Conservation (phyloP, 257 asterid species). For the Primulina huaijiensis region DNA sequence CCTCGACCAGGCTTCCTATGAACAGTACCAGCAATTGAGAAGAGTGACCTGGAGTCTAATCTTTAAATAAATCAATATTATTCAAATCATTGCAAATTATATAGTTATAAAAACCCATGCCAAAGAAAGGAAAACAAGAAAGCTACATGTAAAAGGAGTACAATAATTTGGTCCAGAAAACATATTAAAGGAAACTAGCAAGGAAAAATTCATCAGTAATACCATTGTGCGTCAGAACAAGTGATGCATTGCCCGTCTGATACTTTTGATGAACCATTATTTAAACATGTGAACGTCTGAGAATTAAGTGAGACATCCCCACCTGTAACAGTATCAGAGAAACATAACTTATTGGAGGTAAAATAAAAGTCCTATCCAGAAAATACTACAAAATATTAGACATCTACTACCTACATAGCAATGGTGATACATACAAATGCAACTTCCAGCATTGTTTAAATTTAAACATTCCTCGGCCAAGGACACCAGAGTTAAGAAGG, state of each 20-base stretch:
- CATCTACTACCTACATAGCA: constrained; percentile 66
- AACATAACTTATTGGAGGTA: constrained; percentile 12
- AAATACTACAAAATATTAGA: constrained; percentile 12
- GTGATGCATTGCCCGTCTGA: constrained; percentile 20
- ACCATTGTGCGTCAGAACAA: constrained; percentile 38
- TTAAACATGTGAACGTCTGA: constrained; percentile 38
- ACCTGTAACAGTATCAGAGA: constrained; percentile 39
- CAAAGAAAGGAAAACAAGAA: constrained; percentile 6
- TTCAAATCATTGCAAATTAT: constrained; percentile 17
- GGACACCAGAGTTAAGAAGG: constrained; percentile 35
- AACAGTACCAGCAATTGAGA: constrained; percentile 55
- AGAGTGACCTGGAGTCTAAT: constrained; percentile 30
- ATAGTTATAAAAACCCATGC: not conserved
- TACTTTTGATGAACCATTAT: constrained; percentile 29
- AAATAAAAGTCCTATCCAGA: constrained; percentile 13
- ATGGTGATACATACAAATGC: constrained; percentile 81
- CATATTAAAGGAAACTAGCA: not conserved
- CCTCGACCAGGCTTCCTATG: constrained; percentile 98
- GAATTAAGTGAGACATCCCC: constrained; percentile 64
- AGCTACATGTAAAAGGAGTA: not conserved
- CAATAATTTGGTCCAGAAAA: constrained; percentile 1
- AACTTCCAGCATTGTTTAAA: constrained; percentile 59
- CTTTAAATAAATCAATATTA: not conserved
- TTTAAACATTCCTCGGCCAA: constrained; percentile 40
- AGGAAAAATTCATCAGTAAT: constrained; percentile 11